Evolutionary conservation across 805 yeast genomes (phyloP), one percentile per base, ranked within the genome.

Genomic region (Starmerella potacharoeniae): DNA sequence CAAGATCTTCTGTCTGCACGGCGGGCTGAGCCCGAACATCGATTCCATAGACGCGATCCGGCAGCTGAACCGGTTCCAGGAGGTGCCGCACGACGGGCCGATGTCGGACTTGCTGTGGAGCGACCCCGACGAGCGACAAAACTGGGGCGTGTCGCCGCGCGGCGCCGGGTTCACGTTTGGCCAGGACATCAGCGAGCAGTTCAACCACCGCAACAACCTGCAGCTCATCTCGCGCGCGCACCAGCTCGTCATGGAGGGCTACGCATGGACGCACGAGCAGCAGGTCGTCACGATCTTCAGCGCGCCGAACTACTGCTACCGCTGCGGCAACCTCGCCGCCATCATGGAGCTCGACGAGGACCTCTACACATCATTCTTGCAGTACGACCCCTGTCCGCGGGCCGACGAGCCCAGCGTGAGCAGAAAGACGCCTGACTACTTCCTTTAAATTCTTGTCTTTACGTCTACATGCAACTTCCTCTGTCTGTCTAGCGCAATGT

Each of bases 81-180:
- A 90, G 74, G 96, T 90, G 53, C 97, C 97, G 51, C 97, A 90
- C 68, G 96, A 90, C 71, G 97, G 97, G 46, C 96, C 96, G 64
- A 89, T 90, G 96, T 88, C 96, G 73, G 97, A 90, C 69, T 76
- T 90, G 66, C 76, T 90, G 63, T 90, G 97, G 97, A 84, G 95
- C 6, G 97, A 90, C 70, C 97, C 97, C 17, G 97, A 90, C 70
- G 96, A 90, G 71, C 78, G 96, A 68, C 96, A 95, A 64, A 95
- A 95, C 65, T 90, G 97, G 97, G 97, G 96, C 60, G 89, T 90
- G 64, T 83, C 91, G 68, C 96, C 97, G 71, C 83, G 97, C 78
- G 97, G 97, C 76, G 97, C 97, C 60, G 97, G 97, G 71, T 90
- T 86, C 84, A 89, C 96, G 66, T 90, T 90, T 79, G 97, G 97